Evolutionary conservation across 2,329 filamentous ascomycete species (phyloP).

Genomic region (Calonectria leucothoes): DNA sequence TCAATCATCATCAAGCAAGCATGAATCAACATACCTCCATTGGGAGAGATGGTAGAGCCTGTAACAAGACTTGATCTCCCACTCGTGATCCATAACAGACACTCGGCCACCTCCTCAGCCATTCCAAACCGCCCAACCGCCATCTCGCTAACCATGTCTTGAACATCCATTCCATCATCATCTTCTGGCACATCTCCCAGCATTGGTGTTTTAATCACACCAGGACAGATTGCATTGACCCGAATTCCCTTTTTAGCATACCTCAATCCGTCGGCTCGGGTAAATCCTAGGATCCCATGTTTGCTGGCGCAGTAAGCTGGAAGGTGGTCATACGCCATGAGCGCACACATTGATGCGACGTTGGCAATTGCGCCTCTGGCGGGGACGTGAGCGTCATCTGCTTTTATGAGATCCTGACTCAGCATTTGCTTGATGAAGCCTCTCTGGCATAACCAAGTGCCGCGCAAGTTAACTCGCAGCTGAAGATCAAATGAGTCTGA

Average conservation of each 20-base stretch:
- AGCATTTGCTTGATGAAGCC: constrained; percentile 1
- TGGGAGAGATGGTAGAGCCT: background rate
- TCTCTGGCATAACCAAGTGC: constrained; percentile 9
- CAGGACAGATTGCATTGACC: constrained; percentile 5
- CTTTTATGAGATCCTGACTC: background rate
- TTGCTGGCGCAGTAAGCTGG: constrained; percentile 10
- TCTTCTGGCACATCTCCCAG: background rate
- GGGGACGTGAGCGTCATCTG: background rate
- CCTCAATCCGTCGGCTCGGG: background rate
- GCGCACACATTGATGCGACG: constrained; percentile 8
- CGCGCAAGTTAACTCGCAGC: background rate
- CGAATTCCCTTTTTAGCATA: constrained; percentile 5
- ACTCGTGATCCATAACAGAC: constrained; percentile 6
- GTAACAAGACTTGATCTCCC: constrained; percentile 1
- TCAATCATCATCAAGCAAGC: background rate
- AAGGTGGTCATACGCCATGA: constrained; percentile 13
- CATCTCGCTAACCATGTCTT: constrained; percentile 6
- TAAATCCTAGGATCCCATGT: constrained; percentile 6
- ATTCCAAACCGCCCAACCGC: background rate
- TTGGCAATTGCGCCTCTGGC: constrained; percentile 7
- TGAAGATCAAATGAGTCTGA: background rate
- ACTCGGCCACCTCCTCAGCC: constrained; percentile 6
- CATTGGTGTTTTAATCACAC: constrained; percentile 6
- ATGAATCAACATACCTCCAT: background rate
- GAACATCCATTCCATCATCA: constrained; percentile 3